Percentiles rank a stretch among this genome's conserved stretches.
phyloP scores from a whole-genome alignment of 1,139 yeast species.

The Cylindricascospora bacillispora region DNA sequence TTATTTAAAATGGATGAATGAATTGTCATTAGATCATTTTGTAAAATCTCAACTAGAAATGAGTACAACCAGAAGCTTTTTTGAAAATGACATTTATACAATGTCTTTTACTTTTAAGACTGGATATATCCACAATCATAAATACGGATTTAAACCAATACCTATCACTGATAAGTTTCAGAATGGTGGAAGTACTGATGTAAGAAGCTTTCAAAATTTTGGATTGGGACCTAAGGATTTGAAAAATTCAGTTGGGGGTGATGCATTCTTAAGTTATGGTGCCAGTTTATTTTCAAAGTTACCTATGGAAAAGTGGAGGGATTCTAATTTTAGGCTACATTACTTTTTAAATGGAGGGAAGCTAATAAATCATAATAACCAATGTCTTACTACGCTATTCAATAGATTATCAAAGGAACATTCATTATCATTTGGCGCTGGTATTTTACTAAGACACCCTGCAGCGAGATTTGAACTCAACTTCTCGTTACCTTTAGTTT shows the following conservation, averaged over 20 bases:
- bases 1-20: conserved; percentile 41
- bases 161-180: conserved; percentile 38
- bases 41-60: conserved; percentile 33
- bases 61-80: conserved; percentile 30
- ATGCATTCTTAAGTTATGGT: conserved; percentile 60
- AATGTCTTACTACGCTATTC: conserved; percentile 15
- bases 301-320: conserved; percentile 39
- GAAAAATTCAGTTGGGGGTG: conserved; percentile 63
- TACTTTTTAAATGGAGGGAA: conserved; percentile 65
- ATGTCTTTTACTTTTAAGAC: conserved; percentile 35
- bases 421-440: conserved; percentile 57
- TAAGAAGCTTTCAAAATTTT: conserved; percentile 30
- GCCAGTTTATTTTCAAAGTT: conserved; percentile 50
- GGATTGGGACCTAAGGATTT: conserved; percentile 74
- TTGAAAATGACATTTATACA: conserved; percentile 22
- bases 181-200: conserved; percentile 37
- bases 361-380: conserved; percentile 33
- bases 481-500: conserved; percentile 63
- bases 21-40: conserved; percentile 28
- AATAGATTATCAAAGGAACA: conserved; percentile 29
- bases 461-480: conserved; percentile 86
- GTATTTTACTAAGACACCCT: conserved; percentile 73
- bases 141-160: conserved; percentile 12
- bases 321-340: conserved; percentile 58
- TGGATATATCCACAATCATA: conserved; percentile 38